Conservation (phyloP, 805 yeast species). For the Metschnikowia aberdeeniae region DNA sequence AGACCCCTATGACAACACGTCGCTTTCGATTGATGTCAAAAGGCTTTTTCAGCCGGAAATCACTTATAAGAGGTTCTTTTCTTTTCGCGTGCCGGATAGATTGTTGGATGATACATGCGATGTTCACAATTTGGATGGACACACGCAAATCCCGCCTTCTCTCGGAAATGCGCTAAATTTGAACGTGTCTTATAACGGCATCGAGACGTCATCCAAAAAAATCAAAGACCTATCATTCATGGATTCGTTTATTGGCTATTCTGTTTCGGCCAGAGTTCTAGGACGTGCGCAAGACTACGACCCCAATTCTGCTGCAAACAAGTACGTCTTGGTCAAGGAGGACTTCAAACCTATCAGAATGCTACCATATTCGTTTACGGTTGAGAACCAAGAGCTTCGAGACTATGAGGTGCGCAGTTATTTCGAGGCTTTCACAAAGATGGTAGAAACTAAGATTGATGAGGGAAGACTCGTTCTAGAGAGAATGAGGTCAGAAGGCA, state of each 20-base stretch:
- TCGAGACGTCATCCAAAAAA: slow-evolving; percentile 14
- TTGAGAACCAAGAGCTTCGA: slow-evolving; percentile 19
- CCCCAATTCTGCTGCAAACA: slow-evolving; percentile 20
- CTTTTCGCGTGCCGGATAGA: slow-evolving; percentile 39
- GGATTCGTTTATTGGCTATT: slow-evolving; percentile 35
- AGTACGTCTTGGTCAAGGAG: slow-evolving; percentile 36
- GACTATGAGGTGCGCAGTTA: slow-evolving; percentile 22
- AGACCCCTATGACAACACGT: slow-evolving; percentile 38
- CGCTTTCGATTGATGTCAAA: slow-evolving; percentile 33
- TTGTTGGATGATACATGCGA: slow-evolving; percentile 40
- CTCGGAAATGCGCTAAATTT: slow-evolving; percentile 30
- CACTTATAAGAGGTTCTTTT: slow-evolving; percentile 39
- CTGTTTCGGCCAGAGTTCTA: slow-evolving; percentile 38
- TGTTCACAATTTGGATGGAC: slow-evolving; percentile 30
- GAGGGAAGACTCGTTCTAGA: slow-evolving; percentile 14
- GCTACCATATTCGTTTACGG: slow-evolving; percentile 26
- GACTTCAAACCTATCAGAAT: slow-evolving; percentile 32
- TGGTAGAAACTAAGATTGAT: slow-evolving; percentile 26
- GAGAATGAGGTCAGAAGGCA: slow-evolving; percentile 5
- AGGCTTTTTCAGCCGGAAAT: slow-evolving; percentile 34
- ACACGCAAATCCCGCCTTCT: slow-evolving; percentile 36
- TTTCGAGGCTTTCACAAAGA: slow-evolving; percentile 33
- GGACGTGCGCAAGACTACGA: slow-evolving; percentile 39
- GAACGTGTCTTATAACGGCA: slow-evolving; percentile 6
- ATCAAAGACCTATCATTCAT: slow-evolving; percentile 34